Conservation (phyloP, 1,139 yeast species). For the Yamadazyma aaseri region DNA sequence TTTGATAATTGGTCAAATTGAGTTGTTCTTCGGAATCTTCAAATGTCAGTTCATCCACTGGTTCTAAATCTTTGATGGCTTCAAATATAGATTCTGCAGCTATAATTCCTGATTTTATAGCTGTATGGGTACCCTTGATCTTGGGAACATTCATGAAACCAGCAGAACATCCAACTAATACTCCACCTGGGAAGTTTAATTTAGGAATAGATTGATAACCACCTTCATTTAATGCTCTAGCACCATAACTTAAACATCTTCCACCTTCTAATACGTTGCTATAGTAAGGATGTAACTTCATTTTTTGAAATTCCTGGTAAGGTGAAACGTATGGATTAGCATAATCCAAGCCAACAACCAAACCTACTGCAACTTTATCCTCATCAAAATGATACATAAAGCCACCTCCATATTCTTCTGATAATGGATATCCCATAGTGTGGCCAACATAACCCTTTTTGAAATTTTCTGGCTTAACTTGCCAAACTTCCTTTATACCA, state of each 20-base stretch:
- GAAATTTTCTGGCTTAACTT: constrained; percentile 82
- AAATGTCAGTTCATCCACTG: constrained; percentile 50
- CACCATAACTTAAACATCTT: constrained; percentile 89
- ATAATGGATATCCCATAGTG: constrained; percentile 85
- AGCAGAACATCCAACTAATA: constrained; percentile 90
- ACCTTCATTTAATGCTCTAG: constrained; percentile 95
- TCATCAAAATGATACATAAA: constrained; percentile 97
- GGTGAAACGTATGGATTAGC: constrained; percentile 93
- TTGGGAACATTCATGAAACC: constrained; percentile 97
- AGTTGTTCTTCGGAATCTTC: constrained; percentile 42
- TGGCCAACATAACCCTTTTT: constrained; percentile 82
- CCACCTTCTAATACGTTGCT: constrained; percentile 79
- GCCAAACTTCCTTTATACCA: constrained; percentile 97
- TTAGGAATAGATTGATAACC: constrained; percentile 91
- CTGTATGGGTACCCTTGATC: constrained; percentile 97
- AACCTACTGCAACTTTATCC: constrained; percentile 82
- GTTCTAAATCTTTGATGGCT: constrained; percentile 47
- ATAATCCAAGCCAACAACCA: constrained; percentile 91
- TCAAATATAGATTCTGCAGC: constrained; percentile 86
- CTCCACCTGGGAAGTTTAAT: constrained; percentile 92
- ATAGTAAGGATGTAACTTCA: constrained; percentile 91
- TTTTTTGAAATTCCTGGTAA: constrained; percentile 88
- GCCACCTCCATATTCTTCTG: constrained; percentile 86
- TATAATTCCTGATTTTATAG: constrained; percentile 89
- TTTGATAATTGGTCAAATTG: constrained; percentile 58